Evolutionary conservation across 331 rosid genomes (phyloP).

Genomic region (Quercus phellos): DNA sequence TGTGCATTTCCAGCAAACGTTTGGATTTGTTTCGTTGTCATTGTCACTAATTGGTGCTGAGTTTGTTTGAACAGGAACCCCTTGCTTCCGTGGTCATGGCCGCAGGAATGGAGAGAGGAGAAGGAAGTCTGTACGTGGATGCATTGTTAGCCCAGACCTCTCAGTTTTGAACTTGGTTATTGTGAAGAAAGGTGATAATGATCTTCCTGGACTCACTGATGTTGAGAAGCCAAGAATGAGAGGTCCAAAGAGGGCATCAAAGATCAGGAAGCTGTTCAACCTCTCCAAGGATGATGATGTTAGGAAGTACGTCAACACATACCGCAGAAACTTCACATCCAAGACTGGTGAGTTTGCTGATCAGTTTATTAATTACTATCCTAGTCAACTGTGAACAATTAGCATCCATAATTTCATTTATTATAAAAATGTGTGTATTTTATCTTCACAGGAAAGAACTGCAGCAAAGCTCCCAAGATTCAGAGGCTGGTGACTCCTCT

Average conservation of each 20-base stretch:
- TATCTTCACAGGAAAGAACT: slow-evolving; percentile 34
- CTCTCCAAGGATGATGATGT: slow-evolving; percentile 89
- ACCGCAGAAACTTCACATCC: slow-evolving; percentile 62
- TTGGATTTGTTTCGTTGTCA: background rate
- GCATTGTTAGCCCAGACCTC: slow-evolving; percentile 59
- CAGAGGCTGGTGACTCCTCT: slow-evolving; percentile 58
- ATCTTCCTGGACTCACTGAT: slow-evolving; percentile 57
- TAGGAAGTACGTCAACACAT: slow-evolving; percentile 79
- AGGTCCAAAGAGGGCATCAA: slow-evolving; percentile 93
- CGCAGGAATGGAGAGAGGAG: slow-evolving; percentile 53
- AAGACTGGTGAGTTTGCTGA: slow-evolving; percentile 27
- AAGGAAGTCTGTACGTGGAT: slow-evolving; percentile 57
- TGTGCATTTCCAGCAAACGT: background rate
- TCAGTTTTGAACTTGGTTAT: slow-evolving; percentile 59
- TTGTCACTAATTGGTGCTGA: background rate
- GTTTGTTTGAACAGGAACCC: slow-evolving; percentile 33
- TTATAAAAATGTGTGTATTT: background rate
- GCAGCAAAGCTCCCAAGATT: slow-evolving; percentile 60
- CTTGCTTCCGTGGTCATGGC: slow-evolving; percentile 52
- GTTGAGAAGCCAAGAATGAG: slow-evolving; percentile 70
- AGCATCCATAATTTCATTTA: background rate
- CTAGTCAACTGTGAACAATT: background rate
- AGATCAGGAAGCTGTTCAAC: slow-evolving; percentile 76
- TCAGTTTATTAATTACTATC: background rate
- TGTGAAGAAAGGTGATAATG: slow-evolving; percentile 56